phyloP scores from a whole-genome alignment of 2,329 filamentous ascomycete genomes.

The Aulographum hederae region DNA sequence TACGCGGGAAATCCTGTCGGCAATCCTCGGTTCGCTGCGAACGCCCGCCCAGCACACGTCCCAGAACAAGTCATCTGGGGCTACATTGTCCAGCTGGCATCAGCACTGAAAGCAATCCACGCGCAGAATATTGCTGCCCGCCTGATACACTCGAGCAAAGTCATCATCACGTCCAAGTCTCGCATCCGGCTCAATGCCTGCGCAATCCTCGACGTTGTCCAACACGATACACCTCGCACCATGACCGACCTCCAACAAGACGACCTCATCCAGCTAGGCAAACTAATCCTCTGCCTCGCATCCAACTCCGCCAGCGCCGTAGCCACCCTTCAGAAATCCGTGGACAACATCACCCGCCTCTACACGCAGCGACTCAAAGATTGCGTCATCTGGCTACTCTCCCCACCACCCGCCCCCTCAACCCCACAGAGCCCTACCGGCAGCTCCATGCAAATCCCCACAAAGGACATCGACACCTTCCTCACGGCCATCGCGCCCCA shows the following conservation, averaged over 20 bases:
- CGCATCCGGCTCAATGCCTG: conserved; percentile 78
- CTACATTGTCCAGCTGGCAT: conserved; percentile 82
- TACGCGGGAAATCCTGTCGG: too few relatives aligned
- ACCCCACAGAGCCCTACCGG: conserved; percentile 12
- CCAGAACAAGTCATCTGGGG: conserved; percentile 70
- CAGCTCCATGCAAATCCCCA: conserved; percentile 10
- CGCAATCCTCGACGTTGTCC: conserved; percentile 74
- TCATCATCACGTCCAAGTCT: conserved; percentile 79
- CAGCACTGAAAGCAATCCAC: conserved; percentile 75
- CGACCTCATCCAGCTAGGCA: conserved; percentile 71
- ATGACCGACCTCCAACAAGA: conserved; percentile 68
- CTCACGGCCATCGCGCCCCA: conserved; percentile 62
- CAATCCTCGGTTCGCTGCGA: conserved; percentile 11
- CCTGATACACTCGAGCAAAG: conserved; percentile 72
- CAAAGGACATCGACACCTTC: conserved; percentile 62
- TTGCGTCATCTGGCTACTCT: conserved; percentile 66
- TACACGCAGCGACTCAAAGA: conserved; percentile 68
- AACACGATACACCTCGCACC: conserved; percentile 53
- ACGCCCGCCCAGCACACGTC: conserved; percentile 27
- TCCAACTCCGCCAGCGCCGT: conserved; percentile 42
- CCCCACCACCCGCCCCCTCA: conserved; percentile 33
- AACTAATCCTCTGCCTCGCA: conserved; percentile 65
- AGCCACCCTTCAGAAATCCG: conserved; percentile 47
- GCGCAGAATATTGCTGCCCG: conserved; percentile 63
- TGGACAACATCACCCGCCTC: conserved; percentile 58